Base-by-base conservation (phyloP, 495 filamentous ascomycete species). In the Neurospora sp. region DNA sequence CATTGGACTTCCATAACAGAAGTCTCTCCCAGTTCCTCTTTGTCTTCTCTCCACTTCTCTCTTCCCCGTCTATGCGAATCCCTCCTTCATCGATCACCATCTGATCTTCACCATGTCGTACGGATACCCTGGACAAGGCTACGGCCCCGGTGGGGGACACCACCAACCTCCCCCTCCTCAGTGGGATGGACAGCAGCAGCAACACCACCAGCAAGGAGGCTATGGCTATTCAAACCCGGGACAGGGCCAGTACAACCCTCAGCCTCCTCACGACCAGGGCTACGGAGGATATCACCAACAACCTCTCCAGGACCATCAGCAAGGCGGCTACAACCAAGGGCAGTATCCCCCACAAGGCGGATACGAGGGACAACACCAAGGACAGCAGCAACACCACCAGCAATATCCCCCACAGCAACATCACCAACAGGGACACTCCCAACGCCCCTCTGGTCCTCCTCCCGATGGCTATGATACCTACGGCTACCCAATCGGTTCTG, bases 381-480 rank as follows among this genome's bases (percentile, higher is more conserved):
- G 40, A 41, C 40, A 41, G 40, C 40, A 41, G 40, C 70, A 71
- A 12, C 69, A 38, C 27, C 59, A 70, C 9, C 48, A 48, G 42
- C 42, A 46, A 46, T 46, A 46, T 10, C 44, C 44, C 38, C 40
- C 69, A 41, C 62, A 72, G 18, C 75, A 48, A 37, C 39, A 39
- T 9, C 70, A 70, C 27, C 79, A 75, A 46, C 76, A 79, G 39
- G 76, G 78, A 72, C 80, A 80, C 69, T 74, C 77, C 42, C 78
- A 76, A 23, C 80, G 79, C 40, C 81, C 81, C 40, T 74, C 77
- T 39, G 79, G 78, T 27, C 80, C 81, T 16, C 83, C 83, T 48
- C 82, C 81, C 4, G 78, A 79, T 14, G 80, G 80, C 1, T 71
- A 78, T 69, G 81, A 82, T 70, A 39, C 71, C 12, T 84, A 86